A percentile compares a stretch with the other conserved stretches of the same genome.
phyloP scores from a whole-genome alignment of 2,329 filamentous ascomycete genomes.

The Chaetomiaceae sp. region DNA sequence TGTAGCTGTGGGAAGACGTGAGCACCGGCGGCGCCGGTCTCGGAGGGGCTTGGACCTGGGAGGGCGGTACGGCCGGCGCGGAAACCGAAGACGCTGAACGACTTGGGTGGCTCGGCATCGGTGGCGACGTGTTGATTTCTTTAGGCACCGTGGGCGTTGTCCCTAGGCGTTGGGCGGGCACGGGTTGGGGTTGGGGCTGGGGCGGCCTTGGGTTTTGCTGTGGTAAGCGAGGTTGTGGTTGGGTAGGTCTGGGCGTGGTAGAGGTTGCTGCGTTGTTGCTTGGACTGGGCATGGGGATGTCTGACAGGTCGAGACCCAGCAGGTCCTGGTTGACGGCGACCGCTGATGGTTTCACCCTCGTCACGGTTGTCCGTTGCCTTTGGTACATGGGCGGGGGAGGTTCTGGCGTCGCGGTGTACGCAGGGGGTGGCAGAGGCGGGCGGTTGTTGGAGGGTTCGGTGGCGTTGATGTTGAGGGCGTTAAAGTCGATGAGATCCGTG shows the following conservation, averaged over 20 bases:
- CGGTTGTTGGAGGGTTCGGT: slow-evolving; percentile 5
- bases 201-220: not conserved
- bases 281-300: not conserved
- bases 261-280: not conserved
- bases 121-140: too few relatives aligned
- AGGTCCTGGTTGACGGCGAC: slow-evolving; percentile 9
- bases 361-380: slow-evolving; percentile 7
- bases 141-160: not conserved
- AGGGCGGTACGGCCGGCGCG: not conserved
- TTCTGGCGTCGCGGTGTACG: not conserved
- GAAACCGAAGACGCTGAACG: not conserved
- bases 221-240: not conserved
- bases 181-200: not conserved
- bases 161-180: not conserved
- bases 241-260: not conserved
- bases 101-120: not conserved
- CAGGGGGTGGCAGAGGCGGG: not conserved
- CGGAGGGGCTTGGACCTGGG: not conserved
- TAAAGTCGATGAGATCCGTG: slow-evolving; percentile 40
- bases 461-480: slow-evolving; percentile 28
- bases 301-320: slow-evolving; percentile 1
- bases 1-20: slow-evolving; percentile 9
- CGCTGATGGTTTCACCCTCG: slow-evolving; percentile 5
- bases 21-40: not conserved
- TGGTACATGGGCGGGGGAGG: not conserved